Evolutionary conservation across 495 filamentous ascomycete genomes (phyloP), one percentile per base, ranked within the genome.

Genomic region (Margaritispora aquatica): DNA sequence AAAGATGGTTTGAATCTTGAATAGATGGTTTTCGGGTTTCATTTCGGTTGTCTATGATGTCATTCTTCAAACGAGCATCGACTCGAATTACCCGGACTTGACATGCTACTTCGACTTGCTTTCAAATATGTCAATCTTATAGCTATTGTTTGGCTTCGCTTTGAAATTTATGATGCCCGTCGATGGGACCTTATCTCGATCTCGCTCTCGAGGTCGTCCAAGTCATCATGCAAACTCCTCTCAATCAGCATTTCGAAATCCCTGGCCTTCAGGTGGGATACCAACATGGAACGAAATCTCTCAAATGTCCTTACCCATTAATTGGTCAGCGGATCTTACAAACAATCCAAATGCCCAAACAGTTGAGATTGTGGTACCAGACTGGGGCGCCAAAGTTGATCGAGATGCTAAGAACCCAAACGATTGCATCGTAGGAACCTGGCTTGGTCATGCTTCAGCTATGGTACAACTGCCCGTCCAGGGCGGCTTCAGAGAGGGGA

Each of bases 401-500:
- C n/a, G 44, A 15, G 23, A 51, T 51, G 57, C 31, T 0, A 26
- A 59, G 5, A 26, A 38, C 7, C 60, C 19, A 47, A 31, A 53
- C 1, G 24, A 53, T 3, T 64, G 58, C 31, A 36, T 64, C 11
- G 50, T 60, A 15, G 62, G 57, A 22, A 84, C 80, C 7, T 80
- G 76, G 76, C 69, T 84, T 3, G 80, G 80, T 4, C 80, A 84
- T 59, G 80, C 80, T 10, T 68, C 68, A 26, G 70, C 77, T 34
- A 69, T 84, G 8, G 55, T 80, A 9, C 78, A 82, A 58, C 68
- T 66, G 26, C 63, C 60, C 0, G 26, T 67, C 21, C 62, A 63
- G 0, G 54, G 46, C 15, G 49, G 20, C 3, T 26, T 7, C 27
- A 27, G 64, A 62, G n/a, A 13, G 60, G 71, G 7, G 11, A 19